A percentile compares a stretch with the other conserved stretches of the same genome.
phyloP scores from a whole-genome alignment of 495 filamentous ascomycete species.

The Penicillium nucicola region DNA sequence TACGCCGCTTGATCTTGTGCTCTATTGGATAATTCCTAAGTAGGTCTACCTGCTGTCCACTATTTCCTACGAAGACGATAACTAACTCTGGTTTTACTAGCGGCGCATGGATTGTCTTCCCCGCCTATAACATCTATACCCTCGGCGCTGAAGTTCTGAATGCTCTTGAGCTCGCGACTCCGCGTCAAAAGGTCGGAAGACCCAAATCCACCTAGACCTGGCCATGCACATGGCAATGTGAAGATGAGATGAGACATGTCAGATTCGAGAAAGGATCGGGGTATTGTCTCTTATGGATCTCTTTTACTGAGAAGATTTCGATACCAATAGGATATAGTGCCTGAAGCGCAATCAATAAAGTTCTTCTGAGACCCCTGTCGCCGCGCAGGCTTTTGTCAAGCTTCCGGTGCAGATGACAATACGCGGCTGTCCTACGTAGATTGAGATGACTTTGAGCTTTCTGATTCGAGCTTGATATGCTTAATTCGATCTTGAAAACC shows the following conservation, averaged over 20 bases:
- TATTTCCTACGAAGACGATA: not conserved
- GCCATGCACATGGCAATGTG: not conserved
- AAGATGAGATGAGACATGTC: not conserved
- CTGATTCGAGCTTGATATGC: no score
- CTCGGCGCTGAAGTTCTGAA: constrained; percentile 69
- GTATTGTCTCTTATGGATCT: no score
- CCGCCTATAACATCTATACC: constrained; percentile 65
- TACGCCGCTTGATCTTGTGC: constrained; percentile 48
- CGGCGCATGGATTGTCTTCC: constrained; percentile 74
- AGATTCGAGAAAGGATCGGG: not conserved
- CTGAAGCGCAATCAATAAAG: not conserved
- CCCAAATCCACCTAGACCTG: constrained; percentile 29
- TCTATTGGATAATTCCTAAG: constrained; percentile 80
- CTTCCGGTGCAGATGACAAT: constrained; percentile 3
- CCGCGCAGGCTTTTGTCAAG: not conserved
- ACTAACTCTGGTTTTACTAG: constrained; percentile 40
- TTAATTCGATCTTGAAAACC: no score
- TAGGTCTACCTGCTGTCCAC: constrained; percentile 39
- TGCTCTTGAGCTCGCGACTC: constrained; percentile 54
- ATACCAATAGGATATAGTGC: not conserved
- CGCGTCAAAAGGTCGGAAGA: constrained; percentile 29
- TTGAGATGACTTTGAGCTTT: no score
- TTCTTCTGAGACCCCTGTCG: not conserved
- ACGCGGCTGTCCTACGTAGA: constrained; percentile 6
- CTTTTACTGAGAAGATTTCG: no score